A percentile compares a stretch with the other conserved stretches of the same genome.
phyloP scores from a whole-genome alignment of 2,329 filamentous ascomycete genomes.

The Pleomassaria siparia region DNA sequence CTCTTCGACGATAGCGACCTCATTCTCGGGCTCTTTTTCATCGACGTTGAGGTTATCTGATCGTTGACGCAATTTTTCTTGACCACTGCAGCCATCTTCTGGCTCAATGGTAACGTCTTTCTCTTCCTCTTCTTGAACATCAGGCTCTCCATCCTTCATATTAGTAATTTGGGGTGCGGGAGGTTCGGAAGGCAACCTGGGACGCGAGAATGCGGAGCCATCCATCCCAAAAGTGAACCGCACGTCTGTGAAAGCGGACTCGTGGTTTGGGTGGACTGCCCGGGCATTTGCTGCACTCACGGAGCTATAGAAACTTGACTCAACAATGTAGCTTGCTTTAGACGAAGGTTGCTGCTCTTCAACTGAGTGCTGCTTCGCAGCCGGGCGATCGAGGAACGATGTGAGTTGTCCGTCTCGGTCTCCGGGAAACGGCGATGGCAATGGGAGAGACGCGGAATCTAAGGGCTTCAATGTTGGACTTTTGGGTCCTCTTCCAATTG shows the following conservation, averaged over 20 bases:
- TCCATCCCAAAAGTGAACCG: conserved; percentile 41
- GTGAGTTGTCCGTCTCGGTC: conserved; percentile 21
- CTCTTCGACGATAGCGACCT: neutral
- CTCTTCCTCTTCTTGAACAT: neutral
- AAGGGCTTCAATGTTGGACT: conserved; percentile 38
- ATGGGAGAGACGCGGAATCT: conserved; percentile 39
- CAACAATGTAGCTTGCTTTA: conserved; percentile 28
- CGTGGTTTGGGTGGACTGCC: conserved; percentile 30
- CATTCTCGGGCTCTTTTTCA: neutral
- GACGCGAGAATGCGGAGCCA: conserved; percentile 27
- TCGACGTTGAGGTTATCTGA: neutral
- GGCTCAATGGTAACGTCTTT: neutral
- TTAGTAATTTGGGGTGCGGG: conserved; percentile 14
- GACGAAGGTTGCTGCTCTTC: conserved; percentile 13
- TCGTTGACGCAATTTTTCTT: neutral
- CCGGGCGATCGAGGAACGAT: conserved; percentile 33
- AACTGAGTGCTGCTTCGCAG: neutral
- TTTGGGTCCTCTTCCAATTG: conserved; percentile 35
- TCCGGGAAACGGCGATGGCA: conserved; percentile 42
- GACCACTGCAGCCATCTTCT: neutral
- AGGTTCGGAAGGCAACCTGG: conserved; percentile 7
- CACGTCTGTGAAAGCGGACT: conserved; percentile 39
- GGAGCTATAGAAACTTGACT: conserved; percentile 39
- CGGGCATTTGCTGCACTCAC: conserved; percentile 27
- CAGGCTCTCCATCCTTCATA: conserved; percentile 6